These are phyloP conservation scores for Microsporum audouinii DNA, from an alignment of 2,329 filamentous ascomycete species.

Conservation along the genomic window DNA sequence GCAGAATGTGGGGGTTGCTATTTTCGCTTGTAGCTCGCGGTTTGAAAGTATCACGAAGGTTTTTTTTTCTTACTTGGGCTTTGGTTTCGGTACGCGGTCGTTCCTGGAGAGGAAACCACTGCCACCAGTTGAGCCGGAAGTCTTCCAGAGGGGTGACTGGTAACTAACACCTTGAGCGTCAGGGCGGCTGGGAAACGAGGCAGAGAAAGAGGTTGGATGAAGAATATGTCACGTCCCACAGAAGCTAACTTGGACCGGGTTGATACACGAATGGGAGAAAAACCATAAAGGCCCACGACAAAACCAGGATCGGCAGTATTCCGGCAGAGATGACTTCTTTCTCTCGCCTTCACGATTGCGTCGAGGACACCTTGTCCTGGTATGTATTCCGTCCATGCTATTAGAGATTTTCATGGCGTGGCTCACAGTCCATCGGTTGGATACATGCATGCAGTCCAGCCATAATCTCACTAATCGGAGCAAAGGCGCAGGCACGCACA, in stretches of 20 bases:
- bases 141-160: not conserved
- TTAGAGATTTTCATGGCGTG: not conserved
- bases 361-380: too few relatives aligned
- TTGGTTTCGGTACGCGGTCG: not conserved
- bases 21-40: not conserved
- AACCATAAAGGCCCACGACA: not conserved
- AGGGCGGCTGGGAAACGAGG: not conserved
- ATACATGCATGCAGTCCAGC: not conserved
- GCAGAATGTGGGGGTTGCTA: not conserved
- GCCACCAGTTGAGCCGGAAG: not conserved
- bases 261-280: not conserved
- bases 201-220: not conserved
- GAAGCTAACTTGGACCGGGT: not conserved
- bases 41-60: not conserved
- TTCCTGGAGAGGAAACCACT: not conserved
- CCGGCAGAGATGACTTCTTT: not conserved
- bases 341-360: not conserved
- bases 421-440: not conserved
- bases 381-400: not conserved
- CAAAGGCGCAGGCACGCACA: not conserved
- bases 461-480: not conserved
- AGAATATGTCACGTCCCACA: not conserved
- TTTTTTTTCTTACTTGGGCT: not conserved
- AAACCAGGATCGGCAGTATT: not conserved
- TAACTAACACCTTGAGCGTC: not conserved